Evolutionary conservation across 2,329 filamentous ascomycete genomes (phyloP).

Genomic region (Neofusicoccum sp.): DNA sequence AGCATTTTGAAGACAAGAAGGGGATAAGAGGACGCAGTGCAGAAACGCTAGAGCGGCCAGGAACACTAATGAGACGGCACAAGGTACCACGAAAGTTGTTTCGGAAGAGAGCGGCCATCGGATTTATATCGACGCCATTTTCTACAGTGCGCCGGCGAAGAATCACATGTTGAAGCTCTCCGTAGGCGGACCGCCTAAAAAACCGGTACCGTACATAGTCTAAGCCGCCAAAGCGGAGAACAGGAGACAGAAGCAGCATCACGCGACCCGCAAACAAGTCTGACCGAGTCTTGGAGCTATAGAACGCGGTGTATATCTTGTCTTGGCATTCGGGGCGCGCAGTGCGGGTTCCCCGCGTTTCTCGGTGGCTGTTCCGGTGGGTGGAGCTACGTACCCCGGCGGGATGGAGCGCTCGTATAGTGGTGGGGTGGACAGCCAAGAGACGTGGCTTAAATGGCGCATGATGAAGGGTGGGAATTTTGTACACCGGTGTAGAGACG

Average conservation of each 20-base stretch:
- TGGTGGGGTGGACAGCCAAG: neutral
- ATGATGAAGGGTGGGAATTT: neutral
- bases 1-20: neutral
- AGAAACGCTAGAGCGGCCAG: neutral
- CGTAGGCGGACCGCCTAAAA: too few species aligned
- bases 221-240: conserved; percentile 7
- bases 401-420: neutral
- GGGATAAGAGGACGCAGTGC: neutral
- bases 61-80: neutral
- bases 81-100: too few species aligned
- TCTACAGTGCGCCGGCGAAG: too few species aligned
- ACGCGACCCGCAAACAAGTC: neutral
- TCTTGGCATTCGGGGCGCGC: neutral
- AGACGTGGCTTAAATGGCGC: neutral
- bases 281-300: neutral
- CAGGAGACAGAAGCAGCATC: neutral
- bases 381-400: neutral
- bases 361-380: conserved; percentile 12
- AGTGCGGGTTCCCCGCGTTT: conserved; percentile 8
- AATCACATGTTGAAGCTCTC: too few species aligned
- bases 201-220: neutral
- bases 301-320: neutral
- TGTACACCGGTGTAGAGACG: neutral
- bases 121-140: too few species aligned
- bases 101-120: too few species aligned